Evolutionary conservation across 2,329 filamentous ascomycete species (phyloP).

Genomic region (Trematosphaeria pertusa): DNA sequence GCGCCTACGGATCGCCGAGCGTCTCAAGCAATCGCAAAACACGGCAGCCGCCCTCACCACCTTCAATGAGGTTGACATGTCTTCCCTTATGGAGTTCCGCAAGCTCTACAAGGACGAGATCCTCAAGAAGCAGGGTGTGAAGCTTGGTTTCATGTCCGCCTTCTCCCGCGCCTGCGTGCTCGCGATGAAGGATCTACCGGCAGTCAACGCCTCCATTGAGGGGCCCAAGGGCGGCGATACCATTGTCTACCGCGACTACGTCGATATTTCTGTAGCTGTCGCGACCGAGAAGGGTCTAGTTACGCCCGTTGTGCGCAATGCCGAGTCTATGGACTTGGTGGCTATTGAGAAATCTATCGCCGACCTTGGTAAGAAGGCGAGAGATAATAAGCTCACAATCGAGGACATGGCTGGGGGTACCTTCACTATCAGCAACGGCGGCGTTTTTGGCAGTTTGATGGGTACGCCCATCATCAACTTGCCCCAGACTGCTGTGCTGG

Average conservation of each 20-base stretch:
- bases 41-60: constrained; percentile 96
- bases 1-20: constrained; percentile 95
- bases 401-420: constrained; percentile 99
- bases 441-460: constrained; percentile 96
- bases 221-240: constrained; percentile 94
- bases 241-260: constrained; percentile 97
- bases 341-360: constrained; percentile 90
- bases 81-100: constrained; percentile 93
- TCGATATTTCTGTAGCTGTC: constrained; percentile 96
- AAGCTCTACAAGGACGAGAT: constrained; percentile 97
- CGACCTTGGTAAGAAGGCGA: constrained; percentile 95
- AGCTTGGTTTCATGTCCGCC: constrained; percentile 99
- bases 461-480: constrained; percentile 98
- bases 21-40: constrained; percentile 98
- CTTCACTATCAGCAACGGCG: constrained; percentile 96
- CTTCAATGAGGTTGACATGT: constrained; percentile 99
- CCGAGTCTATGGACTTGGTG: constrained; percentile 85
- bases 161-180: constrained; percentile 90
- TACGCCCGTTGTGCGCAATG: constrained; percentile 94
- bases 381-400: constrained; percentile 95
- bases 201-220: constrained; percentile 96
- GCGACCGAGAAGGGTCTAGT: constrained; percentile 97
- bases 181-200: constrained; percentile 93
- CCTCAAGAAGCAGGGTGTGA: constrained; percentile 94
- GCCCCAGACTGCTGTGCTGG: constrained; percentile 88